Evolutionary conservation across 2,329 filamentous ascomycete genomes (phyloP).

Genomic region (Monosporascus sp.): DNA sequence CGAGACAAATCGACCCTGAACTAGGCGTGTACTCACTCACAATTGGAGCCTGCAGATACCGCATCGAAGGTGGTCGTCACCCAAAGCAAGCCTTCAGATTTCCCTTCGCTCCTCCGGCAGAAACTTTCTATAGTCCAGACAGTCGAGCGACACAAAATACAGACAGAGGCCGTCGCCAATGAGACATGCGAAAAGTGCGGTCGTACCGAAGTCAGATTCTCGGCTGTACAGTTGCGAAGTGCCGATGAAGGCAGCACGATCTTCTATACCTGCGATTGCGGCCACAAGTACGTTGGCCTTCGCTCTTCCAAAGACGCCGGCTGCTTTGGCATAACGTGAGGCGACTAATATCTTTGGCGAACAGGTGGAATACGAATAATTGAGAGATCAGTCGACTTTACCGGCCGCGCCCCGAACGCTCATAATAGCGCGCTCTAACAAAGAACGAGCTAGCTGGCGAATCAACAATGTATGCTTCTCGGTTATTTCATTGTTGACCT

Average conservation of each 20-base stretch:
- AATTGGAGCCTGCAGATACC: constrained; percentile 48
- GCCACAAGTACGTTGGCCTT: constrained; percentile 60
- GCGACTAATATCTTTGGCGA: neutral
- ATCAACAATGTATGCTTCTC: constrained; percentile 12
- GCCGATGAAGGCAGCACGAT: constrained; percentile 94
- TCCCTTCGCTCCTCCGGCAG: constrained; percentile 82
- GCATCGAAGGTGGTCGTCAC: constrained; percentile 73
- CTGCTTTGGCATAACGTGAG: constrained; percentile 6
- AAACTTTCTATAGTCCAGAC: constrained; percentile 85
- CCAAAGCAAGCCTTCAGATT: constrained; percentile 80
- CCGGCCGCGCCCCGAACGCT: neutral
- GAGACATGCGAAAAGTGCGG: constrained; percentile 78
- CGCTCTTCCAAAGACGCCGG: neutral
- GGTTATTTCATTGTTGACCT: constrained; percentile 16
- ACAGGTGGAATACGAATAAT: constrained; percentile 45
- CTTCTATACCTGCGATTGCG: constrained; percentile 85
- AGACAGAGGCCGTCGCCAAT: constrained; percentile 62
- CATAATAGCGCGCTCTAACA: neutral
- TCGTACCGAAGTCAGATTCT: constrained; percentile 75
- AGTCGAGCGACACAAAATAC: constrained; percentile 70
- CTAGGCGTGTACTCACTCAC: constrained; percentile 2
- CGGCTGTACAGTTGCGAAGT: constrained; percentile 78
- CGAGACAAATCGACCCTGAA: neutral
- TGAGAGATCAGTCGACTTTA: constrained; percentile 21
- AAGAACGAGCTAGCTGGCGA: constrained; percentile 2